Percentiles rank a stretch among this genome's conserved stretches.
phyloP scores from a whole-genome alignment of 768 basidiomycete genomes.

The Fomitopsis serialis region DNA sequence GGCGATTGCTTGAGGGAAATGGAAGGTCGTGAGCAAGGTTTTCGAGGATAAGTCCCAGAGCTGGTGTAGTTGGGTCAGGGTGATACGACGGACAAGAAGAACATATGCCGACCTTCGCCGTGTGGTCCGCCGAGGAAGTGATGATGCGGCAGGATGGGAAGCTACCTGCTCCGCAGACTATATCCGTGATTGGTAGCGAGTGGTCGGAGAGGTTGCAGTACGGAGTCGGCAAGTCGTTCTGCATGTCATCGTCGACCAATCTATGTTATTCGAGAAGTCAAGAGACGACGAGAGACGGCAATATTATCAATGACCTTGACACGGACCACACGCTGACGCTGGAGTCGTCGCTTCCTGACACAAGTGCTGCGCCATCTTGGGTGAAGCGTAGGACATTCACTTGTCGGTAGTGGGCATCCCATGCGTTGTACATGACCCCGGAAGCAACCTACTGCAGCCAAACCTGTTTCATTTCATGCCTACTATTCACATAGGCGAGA shows the following conservation, averaged over 20 bases:
- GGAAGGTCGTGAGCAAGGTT: slow-evolving; percentile 78
- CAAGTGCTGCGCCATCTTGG: slow-evolving; percentile 68
- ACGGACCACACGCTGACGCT: slow-evolving; percentile 86
- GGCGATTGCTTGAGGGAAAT: slow-evolving; percentile 74
- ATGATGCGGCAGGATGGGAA: slow-evolving; percentile 76
- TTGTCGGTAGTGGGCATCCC: slow-evolving; percentile 95
- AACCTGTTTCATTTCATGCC: neutral
- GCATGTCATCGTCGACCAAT: slow-evolving; percentile 69
- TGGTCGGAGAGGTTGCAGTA: slow-evolving; percentile 85
- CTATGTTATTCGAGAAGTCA: slow-evolving; percentile 31
- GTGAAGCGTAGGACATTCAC: slow-evolving; percentile 83
- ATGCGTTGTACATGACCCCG: slow-evolving; percentile 87
- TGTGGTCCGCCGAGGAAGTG: slow-evolving; percentile 83
- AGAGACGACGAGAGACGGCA: slow-evolving; percentile 6
- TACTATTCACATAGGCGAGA: no score
- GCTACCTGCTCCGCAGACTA: slow-evolving; percentile 71
- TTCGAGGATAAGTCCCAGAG: slow-evolving; percentile 77
- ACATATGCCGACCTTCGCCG: slow-evolving; percentile 61
- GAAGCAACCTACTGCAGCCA: slow-evolving; percentile 62
- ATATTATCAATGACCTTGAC: slow-evolving; percentile 55
- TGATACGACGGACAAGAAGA: neutral
- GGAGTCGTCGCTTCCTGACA: slow-evolving; percentile 91
- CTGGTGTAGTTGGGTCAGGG: slow-evolving; percentile 30
- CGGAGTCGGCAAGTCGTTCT: slow-evolving; percentile 70
- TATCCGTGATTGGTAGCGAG: slow-evolving; percentile 82